A percentile compares a stretch with the other conserved stretches of the same genome.
Conservation (phyloP, 2,329 filamentous ascomycete species). For the Nigrospora osmanthi region DNA sequence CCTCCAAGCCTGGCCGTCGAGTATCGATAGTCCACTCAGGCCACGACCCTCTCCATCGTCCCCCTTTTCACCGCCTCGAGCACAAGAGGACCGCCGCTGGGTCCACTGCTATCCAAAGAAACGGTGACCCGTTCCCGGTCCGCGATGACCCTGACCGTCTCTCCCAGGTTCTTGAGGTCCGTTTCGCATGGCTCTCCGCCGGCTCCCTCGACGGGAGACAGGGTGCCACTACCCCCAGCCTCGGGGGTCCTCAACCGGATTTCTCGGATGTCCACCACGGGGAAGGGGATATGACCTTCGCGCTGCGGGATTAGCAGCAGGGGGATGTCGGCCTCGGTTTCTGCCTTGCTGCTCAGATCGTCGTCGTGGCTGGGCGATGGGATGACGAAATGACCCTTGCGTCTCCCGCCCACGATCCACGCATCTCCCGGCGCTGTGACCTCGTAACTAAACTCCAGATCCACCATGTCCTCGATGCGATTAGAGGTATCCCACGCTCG, state of each 20-base stretch:
- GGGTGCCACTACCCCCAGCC: slow-evolving; percentile 5
- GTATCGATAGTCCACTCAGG: background rate
- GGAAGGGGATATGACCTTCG: slow-evolving; percentile 70
- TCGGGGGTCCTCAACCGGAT: slow-evolving; percentile 26
- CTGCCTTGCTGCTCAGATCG: slow-evolving; percentile 29
- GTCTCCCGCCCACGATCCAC: slow-evolving; percentile 80
- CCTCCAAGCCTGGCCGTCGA: no score
- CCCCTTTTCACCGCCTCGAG: slow-evolving; percentile 33
- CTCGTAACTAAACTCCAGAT: slow-evolving; percentile 76
- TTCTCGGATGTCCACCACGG: slow-evolving; percentile 69
- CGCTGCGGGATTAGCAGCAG: slow-evolving; percentile 75
- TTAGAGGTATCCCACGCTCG: slow-evolving; percentile 50
- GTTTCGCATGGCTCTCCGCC: slow-evolving; percentile 58
- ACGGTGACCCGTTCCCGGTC: slow-evolving; percentile 67
- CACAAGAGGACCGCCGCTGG: slow-evolving; percentile 57
- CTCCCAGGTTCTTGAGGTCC: slow-evolving; percentile 70
- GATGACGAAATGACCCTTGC: slow-evolving; percentile 70
- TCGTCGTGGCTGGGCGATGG: slow-evolving; percentile 22
- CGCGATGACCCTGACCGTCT: slow-evolving; percentile 67
- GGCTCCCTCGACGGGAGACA: slow-evolving; percentile 5
- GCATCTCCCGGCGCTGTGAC: slow-evolving; percentile 64
- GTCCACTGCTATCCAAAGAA: slow-evolving; percentile 60
- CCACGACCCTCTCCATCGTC: slow-evolving; percentile 2
- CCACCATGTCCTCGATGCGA: slow-evolving; percentile 19
- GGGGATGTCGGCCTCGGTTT: slow-evolving; percentile 50